Conservation (phyloP, 371 early-diverging fungal genomes). For the Mucor mucedo region DNA sequence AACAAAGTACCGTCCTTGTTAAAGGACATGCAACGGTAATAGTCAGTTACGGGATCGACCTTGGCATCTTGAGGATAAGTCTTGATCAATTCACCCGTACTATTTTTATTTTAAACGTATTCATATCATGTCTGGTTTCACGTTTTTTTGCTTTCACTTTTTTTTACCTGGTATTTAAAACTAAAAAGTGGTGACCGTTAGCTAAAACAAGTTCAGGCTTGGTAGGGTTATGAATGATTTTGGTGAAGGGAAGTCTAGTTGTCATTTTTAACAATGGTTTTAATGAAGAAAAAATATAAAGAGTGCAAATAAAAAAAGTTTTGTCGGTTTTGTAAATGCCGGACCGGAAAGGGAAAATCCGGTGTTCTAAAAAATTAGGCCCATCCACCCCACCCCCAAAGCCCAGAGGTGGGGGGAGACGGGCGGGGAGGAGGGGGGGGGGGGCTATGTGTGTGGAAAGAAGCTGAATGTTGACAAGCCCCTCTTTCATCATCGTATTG, state of each 20-base stretch:
- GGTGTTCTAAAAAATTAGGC: no score
- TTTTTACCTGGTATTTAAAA: constrained; percentile 60
- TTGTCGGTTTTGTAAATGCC: neutral
- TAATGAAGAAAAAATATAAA: neutral
- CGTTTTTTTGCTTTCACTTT: neutral
- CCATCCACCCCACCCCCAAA: no score
- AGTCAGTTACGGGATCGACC: constrained; percentile 38
- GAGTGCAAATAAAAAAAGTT: constrained; percentile 6
- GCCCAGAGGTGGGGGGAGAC: neutral
- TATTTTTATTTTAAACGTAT: constrained; percentile 9
- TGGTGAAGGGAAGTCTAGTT: constrained; percentile 58
- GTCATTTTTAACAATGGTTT: constrained; percentile 20
- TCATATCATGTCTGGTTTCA: constrained; percentile 2
- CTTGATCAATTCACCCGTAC: constrained; percentile 52
- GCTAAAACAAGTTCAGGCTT: constrained; percentile 61
- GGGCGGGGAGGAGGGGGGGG: neutral
- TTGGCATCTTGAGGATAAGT: constrained; percentile 36
- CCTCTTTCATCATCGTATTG: constrained; percentile 44
- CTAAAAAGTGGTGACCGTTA: constrained; percentile 64
- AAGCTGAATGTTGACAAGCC: constrained; percentile 26
- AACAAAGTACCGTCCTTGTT: constrained; percentile 63
- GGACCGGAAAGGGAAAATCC: neutral
- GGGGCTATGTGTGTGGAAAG: constrained; percentile 12
- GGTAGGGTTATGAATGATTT: constrained; percentile 52
- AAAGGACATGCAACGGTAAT: constrained; percentile 63